A percentile compares a stretch with the other conserved stretches of the same genome.
These are phyloP conservation scores for Metschnikowia anglica DNA, from an alignment of 805 yeast species.

Conservation along the genomic window DNA sequence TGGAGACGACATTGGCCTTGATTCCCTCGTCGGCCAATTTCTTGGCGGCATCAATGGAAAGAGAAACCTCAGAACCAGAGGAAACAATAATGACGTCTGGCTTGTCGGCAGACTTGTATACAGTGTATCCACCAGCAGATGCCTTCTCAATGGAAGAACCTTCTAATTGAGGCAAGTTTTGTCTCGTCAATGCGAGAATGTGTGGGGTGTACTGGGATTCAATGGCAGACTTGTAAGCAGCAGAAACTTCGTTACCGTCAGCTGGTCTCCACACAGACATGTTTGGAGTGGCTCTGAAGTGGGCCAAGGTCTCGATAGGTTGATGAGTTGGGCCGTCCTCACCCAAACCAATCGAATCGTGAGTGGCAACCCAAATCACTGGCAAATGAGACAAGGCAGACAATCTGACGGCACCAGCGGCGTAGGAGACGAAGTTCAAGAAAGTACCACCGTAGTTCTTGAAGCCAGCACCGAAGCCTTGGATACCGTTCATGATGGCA, in stretches of 20 bases:
- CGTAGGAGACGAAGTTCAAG: slow-evolving; percentile 86
- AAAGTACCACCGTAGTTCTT: slow-evolving; percentile 96
- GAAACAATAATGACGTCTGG: slow-evolving; percentile 75
- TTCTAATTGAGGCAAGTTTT: slow-evolving; percentile 87
- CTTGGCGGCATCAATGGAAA: slow-evolving; percentile 82
- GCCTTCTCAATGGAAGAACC: slow-evolving; percentile 93
- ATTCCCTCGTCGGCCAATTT: slow-evolving; percentile 62
- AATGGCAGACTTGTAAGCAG: slow-evolving; percentile 71
- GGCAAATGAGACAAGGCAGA: slow-evolving; percentile 83
- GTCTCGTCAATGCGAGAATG: slow-evolving; percentile 78
- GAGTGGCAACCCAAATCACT: slow-evolving; percentile 84
- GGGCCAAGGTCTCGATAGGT: slow-evolving; percentile 87
- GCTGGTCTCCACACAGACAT: slow-evolving; percentile 89
- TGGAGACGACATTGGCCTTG: slow-evolving; percentile 80
- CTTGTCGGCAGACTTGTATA: slow-evolving; percentile 45
- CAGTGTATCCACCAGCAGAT: slow-evolving; percentile 88
- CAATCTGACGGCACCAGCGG: slow-evolving; percentile 84
- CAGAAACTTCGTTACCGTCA: slow-evolving; percentile 86
- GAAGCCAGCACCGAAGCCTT: slow-evolving; percentile 84
- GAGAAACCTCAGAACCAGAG: slow-evolving; percentile 91
- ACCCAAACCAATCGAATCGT: slow-evolving; percentile 87
- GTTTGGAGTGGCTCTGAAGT: slow-evolving; percentile 83
- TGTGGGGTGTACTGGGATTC: slow-evolving; percentile 66
- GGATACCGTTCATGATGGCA: slow-evolving; percentile 95
- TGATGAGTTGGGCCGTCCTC: slow-evolving; percentile 95